These are phyloP conservation scores for Chrysopogon serrulatus DNA, from an alignment of 176 grass and related monocot genomes.

Conservation along the genomic window DNA sequence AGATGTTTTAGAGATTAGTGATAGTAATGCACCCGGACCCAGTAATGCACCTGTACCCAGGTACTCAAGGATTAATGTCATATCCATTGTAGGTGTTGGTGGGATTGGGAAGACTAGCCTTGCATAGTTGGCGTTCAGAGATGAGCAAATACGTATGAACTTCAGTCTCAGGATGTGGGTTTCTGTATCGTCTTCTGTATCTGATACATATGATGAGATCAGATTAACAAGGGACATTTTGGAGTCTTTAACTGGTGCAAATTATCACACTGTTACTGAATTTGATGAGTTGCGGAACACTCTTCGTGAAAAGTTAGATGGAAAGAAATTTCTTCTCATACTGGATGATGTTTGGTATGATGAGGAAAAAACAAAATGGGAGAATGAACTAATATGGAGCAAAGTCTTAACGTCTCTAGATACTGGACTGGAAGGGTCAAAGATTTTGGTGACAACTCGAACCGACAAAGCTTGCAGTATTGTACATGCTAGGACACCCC, in stretches of 20 bases:
- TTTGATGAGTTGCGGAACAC: slow-evolving; percentile 26
- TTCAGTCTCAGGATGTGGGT: slow-evolving; percentile 59
- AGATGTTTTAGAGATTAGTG: slow-evolving; percentile 24
- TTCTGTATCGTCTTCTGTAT: no score
- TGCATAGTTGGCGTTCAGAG: slow-evolving; percentile 48
- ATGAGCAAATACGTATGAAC: slow-evolving; percentile 23
- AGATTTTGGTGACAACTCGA: slow-evolving; percentile 48
- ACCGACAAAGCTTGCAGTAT: slow-evolving; percentile 24
- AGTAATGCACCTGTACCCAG: slow-evolving; percentile 14
- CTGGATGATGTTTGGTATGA: slow-evolving; percentile 76
- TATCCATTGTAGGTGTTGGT: slow-evolving; percentile 53
- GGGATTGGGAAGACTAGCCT: slow-evolving; percentile 67
- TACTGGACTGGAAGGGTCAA: slow-evolving; percentile 37
- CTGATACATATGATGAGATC: slow-evolving; percentile 36
- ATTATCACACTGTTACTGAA: background rate
- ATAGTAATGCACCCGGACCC: background rate
- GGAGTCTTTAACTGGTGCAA: slow-evolving; percentile 33
- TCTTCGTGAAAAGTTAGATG: slow-evolving; percentile 29
- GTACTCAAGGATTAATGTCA: background rate
- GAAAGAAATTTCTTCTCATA: slow-evolving; percentile 51
- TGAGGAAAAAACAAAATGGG: slow-evolving; percentile 38
- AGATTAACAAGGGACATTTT: slow-evolving; percentile 45
- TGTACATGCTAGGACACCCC: slow-evolving; percentile 12
- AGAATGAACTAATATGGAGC: slow-evolving; percentile 30
- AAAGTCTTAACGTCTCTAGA: slow-evolving; percentile 28